Evolutionary conservation across 108 stramenopile genomes (phyloP).

Genomic region (Stephanodiscus minutulus): DNA sequence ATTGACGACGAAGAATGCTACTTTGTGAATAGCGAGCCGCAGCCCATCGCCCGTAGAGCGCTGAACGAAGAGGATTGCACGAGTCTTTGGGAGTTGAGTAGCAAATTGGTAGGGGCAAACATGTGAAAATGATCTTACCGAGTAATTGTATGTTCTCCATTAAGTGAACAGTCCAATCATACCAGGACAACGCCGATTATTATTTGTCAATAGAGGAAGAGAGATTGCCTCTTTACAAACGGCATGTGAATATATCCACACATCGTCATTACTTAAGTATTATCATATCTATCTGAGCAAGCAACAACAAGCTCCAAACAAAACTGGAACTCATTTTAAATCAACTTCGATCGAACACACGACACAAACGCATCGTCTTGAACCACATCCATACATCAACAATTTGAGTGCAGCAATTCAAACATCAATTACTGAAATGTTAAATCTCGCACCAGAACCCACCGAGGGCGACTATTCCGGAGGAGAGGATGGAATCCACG

Average conservation of each 20-base stretch:
- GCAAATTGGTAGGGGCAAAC: slow-evolving; percentile 24
- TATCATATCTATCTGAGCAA: no score
- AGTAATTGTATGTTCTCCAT: not conserved
- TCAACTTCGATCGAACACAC: not conserved
- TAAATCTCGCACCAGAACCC: no score
- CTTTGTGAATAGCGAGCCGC: slow-evolving; percentile 46
- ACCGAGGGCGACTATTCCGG: no score
- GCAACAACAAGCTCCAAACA: no score
- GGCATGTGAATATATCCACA: no score
- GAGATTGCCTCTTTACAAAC: no score
- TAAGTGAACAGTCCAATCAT: not conserved
- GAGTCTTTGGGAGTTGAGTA: slow-evolving; percentile 47
- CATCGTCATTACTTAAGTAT: not conserved
- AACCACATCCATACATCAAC: no score
- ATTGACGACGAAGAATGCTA: slow-evolving; percentile 22
- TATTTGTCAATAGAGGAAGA: no score
- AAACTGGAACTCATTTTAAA: not conserved
- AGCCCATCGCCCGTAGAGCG: slow-evolving; percentile 4
- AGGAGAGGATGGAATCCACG: no score
- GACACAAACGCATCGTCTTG: no score
- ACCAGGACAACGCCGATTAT: not conserved
- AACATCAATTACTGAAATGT: no score
- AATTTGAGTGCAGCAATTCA: no score
- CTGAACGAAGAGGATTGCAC: slow-evolving; percentile 27
- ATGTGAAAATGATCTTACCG: not conserved